These are phyloP conservation scores for Trichoderma sp. DNA, from an alignment of 2,329 filamentous ascomycete genomes.

Conservation along the genomic window DNA sequence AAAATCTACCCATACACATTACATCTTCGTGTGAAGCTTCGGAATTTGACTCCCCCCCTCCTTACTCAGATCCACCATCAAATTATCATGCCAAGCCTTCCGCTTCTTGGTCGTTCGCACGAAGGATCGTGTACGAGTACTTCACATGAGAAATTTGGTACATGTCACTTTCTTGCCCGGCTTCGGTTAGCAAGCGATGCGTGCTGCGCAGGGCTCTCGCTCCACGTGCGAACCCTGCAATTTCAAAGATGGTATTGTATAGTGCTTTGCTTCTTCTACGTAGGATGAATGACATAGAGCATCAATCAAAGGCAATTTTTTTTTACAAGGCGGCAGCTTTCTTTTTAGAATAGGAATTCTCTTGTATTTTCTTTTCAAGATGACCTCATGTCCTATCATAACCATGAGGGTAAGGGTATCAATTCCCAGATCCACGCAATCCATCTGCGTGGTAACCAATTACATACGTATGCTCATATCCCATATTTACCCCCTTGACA, in stretches of 20 bases:
- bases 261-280: too few relatives aligned
- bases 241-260: not conserved
- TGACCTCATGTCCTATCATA: constrained; percentile 14
- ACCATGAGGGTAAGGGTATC: constrained; percentile 29
- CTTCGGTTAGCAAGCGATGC: not conserved
- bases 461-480: constrained; percentile 14
- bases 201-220: not conserved
- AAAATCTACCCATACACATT: too few relatives aligned
- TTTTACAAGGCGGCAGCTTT: not conserved
- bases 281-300: too few relatives aligned
- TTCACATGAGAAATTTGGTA: too few relatives aligned
- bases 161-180: too few relatives aligned
- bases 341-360: not conserved
- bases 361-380: constrained; percentile 10
- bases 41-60: too few relatives aligned
- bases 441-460: not conserved
- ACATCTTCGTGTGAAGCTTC: too few relatives aligned
- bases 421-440: constrained; percentile 9
- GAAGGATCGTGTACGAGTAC: too few relatives aligned
- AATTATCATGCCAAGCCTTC: too few relatives aligned
- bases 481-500: constrained; percentile 1
- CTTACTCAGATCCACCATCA: too few relatives aligned
- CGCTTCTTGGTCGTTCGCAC: too few relatives aligned
- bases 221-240: not conserved
- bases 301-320: not conserved